phyloP scores from a whole-genome alignment of 140 eudicot species.

The Bidens hawaiensis region DNA sequence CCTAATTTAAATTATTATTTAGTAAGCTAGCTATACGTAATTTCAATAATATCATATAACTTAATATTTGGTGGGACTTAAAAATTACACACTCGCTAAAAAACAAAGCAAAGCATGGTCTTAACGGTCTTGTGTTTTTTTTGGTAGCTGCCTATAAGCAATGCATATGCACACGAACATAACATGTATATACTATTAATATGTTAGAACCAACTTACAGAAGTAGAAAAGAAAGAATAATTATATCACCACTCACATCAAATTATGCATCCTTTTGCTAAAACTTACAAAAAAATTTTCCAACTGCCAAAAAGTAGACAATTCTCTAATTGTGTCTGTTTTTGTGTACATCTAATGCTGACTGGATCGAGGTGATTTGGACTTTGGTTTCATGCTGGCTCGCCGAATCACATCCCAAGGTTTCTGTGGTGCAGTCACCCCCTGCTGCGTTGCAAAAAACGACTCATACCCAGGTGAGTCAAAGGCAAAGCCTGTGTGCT shows the following conservation, averaged over 20 bases:
- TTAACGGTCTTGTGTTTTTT: too few relatives aligned
- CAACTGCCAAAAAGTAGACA: constrained; percentile 20
- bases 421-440: constrained; percentile 79
- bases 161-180: background rate
- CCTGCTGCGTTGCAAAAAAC: constrained; percentile 87
- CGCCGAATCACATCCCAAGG: constrained; percentile 94
- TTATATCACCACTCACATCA: constrained; percentile 23
- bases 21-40: too few relatives aligned
- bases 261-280: constrained; percentile 22
- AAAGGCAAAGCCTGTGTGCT: constrained; percentile 94
- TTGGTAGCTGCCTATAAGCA: background rate
- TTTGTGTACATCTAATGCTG: constrained; percentile 22
- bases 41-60: too few relatives aligned
- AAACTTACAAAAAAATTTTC: constrained; percentile 26
- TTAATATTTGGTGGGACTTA: too few relatives aligned
- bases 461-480: constrained; percentile 98
- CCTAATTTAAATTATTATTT: too few relatives aligned
- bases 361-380: constrained; percentile 39
- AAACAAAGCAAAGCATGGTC: too few relatives aligned
- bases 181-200: background rate
- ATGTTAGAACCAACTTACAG: constrained; percentile 19
- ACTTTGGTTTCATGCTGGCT: constrained; percentile 69
- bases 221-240: constrained; percentile 21
- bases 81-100: too few relatives aligned
- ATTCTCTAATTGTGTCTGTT: constrained; percentile 13